phyloP scores from a whole-genome alignment of 768 basidiomycete genomes.

The Russula virescens region DNA sequence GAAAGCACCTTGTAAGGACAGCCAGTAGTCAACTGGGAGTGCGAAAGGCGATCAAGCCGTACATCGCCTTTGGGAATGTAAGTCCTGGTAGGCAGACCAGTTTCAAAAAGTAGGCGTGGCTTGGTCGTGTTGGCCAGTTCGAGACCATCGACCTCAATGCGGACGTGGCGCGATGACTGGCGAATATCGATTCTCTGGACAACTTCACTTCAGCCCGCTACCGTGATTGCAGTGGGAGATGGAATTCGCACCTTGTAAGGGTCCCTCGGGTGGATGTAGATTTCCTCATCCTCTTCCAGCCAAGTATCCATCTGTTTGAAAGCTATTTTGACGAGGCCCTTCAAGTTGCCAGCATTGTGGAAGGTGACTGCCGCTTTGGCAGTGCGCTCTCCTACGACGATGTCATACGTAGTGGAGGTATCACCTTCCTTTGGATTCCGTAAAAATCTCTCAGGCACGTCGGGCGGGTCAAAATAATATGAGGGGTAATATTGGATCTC shows the following conservation, averaged over 20 bases:
- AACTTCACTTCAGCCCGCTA: background rate
- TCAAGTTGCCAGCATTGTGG: conserved; percentile 35
- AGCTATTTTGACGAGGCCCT: conserved; percentile 43
- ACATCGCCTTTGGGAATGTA: conserved; percentile 59
- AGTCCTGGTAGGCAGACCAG: conserved; percentile 47
- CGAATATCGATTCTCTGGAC: conserved; percentile 55
- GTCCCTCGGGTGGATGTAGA: conserved; percentile 58
- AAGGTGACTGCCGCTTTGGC: conserved; percentile 38
- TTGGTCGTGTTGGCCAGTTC: conserved; percentile 54
- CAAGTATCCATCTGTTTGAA: conserved; percentile 53
- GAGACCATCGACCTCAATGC: conserved; percentile 54
- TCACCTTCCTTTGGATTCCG: conserved; percentile 30
- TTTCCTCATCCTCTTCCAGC: conserved; percentile 65
- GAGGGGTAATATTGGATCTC: conserved; percentile 46
- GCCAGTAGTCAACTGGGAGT: conserved; percentile 41
- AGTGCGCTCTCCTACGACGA: conserved; percentile 38
- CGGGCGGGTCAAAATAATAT: conserved; percentile 48
- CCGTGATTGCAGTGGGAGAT: background rate
- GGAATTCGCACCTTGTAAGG: conserved; percentile 51
- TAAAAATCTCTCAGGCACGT: conserved; percentile 42
- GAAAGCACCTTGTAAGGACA: conserved; percentile 61
- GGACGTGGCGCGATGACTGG: conserved; percentile 54
- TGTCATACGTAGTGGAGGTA: conserved; percentile 38
- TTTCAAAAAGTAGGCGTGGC: conserved; percentile 55
- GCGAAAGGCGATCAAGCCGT: conserved; percentile 43